phyloP scores from a whole-genome alignment of 1,284 basidiomycete species.

The Fomitiporia mediterranea region DNA sequence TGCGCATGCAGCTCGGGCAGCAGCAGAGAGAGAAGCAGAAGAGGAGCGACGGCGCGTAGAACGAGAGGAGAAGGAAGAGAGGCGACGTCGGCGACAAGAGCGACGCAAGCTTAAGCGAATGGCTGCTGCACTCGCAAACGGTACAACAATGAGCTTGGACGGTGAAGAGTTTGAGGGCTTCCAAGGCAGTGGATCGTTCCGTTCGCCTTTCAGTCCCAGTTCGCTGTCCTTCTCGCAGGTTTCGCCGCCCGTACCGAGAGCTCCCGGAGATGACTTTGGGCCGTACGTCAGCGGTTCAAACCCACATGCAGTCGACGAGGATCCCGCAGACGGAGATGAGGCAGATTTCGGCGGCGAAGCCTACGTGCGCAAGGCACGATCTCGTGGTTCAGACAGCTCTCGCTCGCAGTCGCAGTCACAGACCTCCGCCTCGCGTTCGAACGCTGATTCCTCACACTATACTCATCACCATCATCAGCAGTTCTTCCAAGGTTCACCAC shows the following conservation, averaged over 20 bases:
- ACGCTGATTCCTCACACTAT: conserved; percentile 28
- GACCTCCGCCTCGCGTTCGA: conserved; percentile 47
- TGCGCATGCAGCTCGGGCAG: conserved; percentile 30
- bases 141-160: conserved; percentile 27
- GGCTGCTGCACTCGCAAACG: conserved; percentile 38
- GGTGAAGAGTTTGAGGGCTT: conserved; percentile 53
- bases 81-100: conserved; percentile 40
- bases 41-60: conserved; percentile 28
- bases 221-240: conserved; percentile 20
- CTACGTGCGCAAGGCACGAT: conserved; percentile 41
- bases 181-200: conserved; percentile 32
- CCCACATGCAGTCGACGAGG: conserved; percentile 29
- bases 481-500: conserved; percentile 13
- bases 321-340: conserved; percentile 38
- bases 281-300: conserved; percentile 31
- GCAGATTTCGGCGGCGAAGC: conserved; percentile 57
- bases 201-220: conserved; percentile 20
- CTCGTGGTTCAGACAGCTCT: conserved; percentile 31
- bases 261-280: conserved; percentile 33
- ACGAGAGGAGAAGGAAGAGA: conserved; percentile 42
- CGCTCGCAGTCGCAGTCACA: conserved; percentile 55
- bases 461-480: conserved; percentile 30
- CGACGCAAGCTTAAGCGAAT: conserved; percentile 42
- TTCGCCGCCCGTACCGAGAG: conserved; percentile 20
- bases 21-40: conserved; percentile 11